Evolutionary conservation across 257 asterid species (phyloP).

Genomic region (Solanum rostratum): DNA sequence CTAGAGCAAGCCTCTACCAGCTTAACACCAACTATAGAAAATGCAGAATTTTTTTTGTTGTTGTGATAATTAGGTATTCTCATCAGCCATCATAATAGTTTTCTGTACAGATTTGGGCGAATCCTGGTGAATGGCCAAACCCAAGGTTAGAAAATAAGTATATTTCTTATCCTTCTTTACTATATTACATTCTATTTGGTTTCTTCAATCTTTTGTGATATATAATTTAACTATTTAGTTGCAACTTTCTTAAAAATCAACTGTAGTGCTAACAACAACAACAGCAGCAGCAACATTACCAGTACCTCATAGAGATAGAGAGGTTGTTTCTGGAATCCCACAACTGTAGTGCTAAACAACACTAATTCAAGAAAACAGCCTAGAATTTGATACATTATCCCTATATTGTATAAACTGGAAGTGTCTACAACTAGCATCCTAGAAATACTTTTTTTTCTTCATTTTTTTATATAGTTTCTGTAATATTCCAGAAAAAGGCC

Average conservation of each 20-base stretch:
- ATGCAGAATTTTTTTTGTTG: background rate
- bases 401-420: background rate
- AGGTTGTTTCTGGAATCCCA: too few species aligned
- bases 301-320: too few species aligned
- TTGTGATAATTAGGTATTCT: background rate
- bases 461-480: background rate
- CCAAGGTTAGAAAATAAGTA: background rate
- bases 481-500: background rate
- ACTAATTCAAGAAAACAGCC: background rate
- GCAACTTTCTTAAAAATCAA: background rate
- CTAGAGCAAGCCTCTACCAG: background rate
- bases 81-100: background rate
- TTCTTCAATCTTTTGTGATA: background rate
- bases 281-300: too few species aligned
- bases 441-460: background rate
- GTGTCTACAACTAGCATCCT: background rate
- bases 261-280: background rate
- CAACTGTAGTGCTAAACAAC: background rate
- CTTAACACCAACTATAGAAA: background rate
- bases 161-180: background rate
- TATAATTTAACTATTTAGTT: background rate
- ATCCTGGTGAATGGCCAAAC: background rate
- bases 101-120: background rate
- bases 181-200: background rate
- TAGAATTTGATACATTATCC: background rate